phyloP scores from a whole-genome alignment of 202 grass and related monocot species.

The Zizania palustris region DNA sequence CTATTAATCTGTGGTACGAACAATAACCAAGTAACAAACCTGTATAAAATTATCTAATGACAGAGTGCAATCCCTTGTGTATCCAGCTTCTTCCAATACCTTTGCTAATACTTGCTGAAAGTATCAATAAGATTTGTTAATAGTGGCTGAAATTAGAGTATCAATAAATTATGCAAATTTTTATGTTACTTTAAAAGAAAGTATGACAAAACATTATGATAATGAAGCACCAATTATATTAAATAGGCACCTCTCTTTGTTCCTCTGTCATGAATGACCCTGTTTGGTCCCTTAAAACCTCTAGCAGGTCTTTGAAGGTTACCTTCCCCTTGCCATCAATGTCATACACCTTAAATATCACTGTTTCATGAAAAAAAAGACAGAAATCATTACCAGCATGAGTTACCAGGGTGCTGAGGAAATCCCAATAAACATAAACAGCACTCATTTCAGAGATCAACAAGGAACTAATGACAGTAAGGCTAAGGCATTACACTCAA shows the following conservation, averaged over 20 bases:
- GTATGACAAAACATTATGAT: not conserved
- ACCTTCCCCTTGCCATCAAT: constrained; percentile 86
- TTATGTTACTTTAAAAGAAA: not conserved
- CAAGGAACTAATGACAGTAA: not conserved
- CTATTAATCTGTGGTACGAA: not conserved
- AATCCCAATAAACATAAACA: not conserved
- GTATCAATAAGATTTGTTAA: constrained; percentile 31
- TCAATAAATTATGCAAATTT: not conserved
- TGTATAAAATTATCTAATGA: constrained; percentile 72
- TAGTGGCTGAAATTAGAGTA: constrained; percentile 64
- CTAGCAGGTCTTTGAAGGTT: constrained; percentile 77
- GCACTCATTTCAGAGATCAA: not conserved
- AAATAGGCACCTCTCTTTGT: constrained; percentile 71
- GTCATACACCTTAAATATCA: constrained; percentile 94
- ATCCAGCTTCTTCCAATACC: constrained; percentile 85
- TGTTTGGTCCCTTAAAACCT: constrained; percentile 66
- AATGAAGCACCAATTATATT: not conserved
- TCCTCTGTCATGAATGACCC: constrained; percentile 82
- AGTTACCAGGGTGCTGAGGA: not conserved
- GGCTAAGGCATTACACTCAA: constrained; percentile 63
- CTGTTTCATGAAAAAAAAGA: constrained; percentile 45
- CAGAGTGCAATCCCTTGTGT: constrained; percentile 59
- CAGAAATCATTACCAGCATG: constrained; percentile 28
- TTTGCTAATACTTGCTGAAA: constrained; percentile 75
- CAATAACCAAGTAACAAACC: constrained; percentile 37